Conservation (phyloP, 73 alveolate genomes). For the Uronychia setigera region DNA sequence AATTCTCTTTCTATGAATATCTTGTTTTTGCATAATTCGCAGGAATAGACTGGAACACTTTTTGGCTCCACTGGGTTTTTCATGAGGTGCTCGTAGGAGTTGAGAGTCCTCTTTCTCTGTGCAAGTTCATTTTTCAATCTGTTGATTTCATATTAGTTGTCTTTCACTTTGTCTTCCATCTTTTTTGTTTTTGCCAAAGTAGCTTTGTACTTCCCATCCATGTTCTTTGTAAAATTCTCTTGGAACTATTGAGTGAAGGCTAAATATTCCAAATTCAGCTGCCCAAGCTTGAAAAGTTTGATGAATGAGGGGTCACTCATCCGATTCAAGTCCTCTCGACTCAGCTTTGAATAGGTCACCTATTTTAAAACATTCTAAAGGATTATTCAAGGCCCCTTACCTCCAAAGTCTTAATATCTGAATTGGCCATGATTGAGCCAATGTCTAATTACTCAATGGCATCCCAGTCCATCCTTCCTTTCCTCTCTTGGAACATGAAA, state of each 20-base stretch:
- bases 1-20: constrained; percentile 12
- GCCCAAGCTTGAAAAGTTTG: constrained; percentile 56
- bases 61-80: constrained; percentile 10
- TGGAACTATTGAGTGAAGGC: constrained; percentile 39
- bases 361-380: constrained; percentile 24
- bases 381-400: background rate
- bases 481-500: no score
- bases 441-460: background rate
- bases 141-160: constrained; percentile 29
- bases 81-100: constrained; percentile 34
- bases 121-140: constrained; percentile 6
- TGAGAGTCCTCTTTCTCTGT: constrained; percentile 4
- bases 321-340: constrained; percentile 42
- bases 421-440: background rate
- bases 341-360: constrained; percentile 42
- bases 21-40: constrained; percentile 25
- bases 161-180: constrained; percentile 42
- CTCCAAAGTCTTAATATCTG: background rate
- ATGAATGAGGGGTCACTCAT: constrained; percentile 51
- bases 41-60: constrained; percentile 20
- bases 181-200: constrained; percentile 12
- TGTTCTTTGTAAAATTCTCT: constrained; percentile 9
- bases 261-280: constrained; percentile 55
- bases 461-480: background rate
- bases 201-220: constrained; percentile 27